Conservation (phyloP, 371 early-diverging fungal genomes). For the Circinella umbellata region DNA sequence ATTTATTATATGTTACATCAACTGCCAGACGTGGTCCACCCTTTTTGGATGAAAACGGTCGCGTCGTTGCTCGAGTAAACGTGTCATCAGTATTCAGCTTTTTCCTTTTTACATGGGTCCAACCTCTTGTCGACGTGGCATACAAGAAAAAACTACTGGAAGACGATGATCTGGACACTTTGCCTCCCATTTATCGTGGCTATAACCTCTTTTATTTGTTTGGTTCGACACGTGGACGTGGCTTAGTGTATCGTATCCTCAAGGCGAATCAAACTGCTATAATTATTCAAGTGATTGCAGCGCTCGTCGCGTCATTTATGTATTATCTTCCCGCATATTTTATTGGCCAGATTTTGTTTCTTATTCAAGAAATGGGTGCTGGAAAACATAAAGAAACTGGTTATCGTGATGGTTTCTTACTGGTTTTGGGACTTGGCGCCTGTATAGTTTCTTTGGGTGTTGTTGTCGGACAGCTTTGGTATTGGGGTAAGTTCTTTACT, state of each 20-base stretch:
- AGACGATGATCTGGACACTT: conserved; percentile 40
- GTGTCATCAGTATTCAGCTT: conserved; percentile 24
- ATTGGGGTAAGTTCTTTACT: conserved; percentile 39
- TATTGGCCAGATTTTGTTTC: conserved; percentile 37
- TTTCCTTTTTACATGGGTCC: conserved; percentile 25
- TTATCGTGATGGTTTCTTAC: conserved; percentile 37
- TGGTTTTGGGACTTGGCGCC: conserved; percentile 47
- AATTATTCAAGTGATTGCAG: conserved; percentile 29
- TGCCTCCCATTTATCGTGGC: conserved; percentile 40
- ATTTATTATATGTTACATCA: conserved; percentile 35
- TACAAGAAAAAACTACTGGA: conserved; percentile 32
- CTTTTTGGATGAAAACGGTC: conserved; percentile 40
- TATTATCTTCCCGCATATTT: conserved; percentile 49
- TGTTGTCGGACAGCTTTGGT: conserved; percentile 53
- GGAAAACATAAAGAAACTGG: conserved; percentile 18
- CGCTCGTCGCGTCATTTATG: conserved; percentile 27
- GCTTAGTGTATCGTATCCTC: conserved; percentile 33
- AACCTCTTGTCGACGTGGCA: conserved; percentile 33
- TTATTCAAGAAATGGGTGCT: conserved; percentile 38
- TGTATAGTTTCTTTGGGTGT: conserved; percentile 46
- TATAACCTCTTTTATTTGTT: conserved; percentile 38
- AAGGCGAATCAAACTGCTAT: conserved; percentile 29
- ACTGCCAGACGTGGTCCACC: conserved; percentile 37
- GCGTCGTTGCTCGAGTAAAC: conserved; percentile 19
- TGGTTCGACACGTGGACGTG: conserved; percentile 27